Evolutionary conservation across 2,329 filamentous ascomycete species (phyloP), one percentile per base, ranked within the genome.

Genomic region (Sporothrix euskadiensis): DNA sequence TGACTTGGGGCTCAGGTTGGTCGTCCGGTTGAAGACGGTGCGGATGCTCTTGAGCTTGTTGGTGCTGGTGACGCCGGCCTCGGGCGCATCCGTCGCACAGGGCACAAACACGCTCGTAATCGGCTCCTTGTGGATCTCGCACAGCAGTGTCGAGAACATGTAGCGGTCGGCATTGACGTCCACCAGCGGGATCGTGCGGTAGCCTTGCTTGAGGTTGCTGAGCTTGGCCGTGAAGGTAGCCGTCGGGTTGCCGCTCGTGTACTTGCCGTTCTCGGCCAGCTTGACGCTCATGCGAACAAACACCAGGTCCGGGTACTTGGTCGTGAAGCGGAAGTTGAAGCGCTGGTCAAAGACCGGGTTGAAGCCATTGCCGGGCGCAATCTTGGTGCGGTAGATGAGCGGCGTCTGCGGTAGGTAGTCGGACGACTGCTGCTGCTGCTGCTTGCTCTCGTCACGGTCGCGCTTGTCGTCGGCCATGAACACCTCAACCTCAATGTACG

Each of bases 211-310:
- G 57, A 98, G 88, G 80, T 91, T 97, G 83, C 87, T 91, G 70
- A 98, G 89, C 83, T 98, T 98, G 75, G 93, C 94, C 1, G 94
- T 98, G 82, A 95, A 98, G 0, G 92, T 96, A 3, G 94, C 96
- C 30, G 93, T 84, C 76, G 87, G 82, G 81, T 88, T 81, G 78
- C 86, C 82, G 75, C 90, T 90, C 74, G 88, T 92, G 77, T 89
- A 88, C 76, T 85, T 91, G 57, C 92, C 92, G 79, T 95, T 93
- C 74, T 89, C 86, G 0, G 94, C 94, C 77, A 96, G 92, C 87
- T 93, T 95, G 72, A 98, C 94, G 32, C 91, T 94, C 89, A 94
- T 97, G 63, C 94, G 92, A 71, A 99, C 90, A 81, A 98, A 98
- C 73, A 98, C 92, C 41, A 99, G 86, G 78, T 96, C 94, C 0